These are phyloP conservation scores for Delitschia confertaspora DNA, from an alignment of 495 filamentous ascomycete genomes.

Conservation along the genomic window DNA sequence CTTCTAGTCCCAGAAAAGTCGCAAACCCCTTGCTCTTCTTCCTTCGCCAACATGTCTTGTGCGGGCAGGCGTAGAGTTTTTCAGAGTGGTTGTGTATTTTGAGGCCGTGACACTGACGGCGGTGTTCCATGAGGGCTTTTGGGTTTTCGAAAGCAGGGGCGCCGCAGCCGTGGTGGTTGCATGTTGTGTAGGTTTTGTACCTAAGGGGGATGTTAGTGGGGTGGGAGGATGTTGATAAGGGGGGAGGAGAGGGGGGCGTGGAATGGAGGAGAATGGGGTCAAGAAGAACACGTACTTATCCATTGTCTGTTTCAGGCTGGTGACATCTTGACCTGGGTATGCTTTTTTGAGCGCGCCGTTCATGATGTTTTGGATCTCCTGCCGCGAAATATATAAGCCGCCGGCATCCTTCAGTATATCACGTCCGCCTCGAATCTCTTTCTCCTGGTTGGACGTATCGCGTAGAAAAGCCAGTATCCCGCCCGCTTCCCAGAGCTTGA, in stretches of 20 bases:
- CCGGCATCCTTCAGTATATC: conserved; percentile 19
- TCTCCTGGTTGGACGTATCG: conserved; percentile 1
- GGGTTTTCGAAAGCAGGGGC: conserved; percentile 15
- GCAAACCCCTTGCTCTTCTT: conserved; percentile 22
- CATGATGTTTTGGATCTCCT: conserved; percentile 23
- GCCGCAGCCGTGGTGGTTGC: conserved; percentile 17
- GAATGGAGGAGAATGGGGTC: too few species aligned
- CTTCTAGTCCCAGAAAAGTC: conserved; percentile 15
- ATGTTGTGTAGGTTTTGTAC: conserved; percentile 23
- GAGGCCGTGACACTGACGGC: conserved; percentile 8
- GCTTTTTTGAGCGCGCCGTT: conserved; percentile 22
- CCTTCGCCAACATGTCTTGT: conserved; percentile 14
- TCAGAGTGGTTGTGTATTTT: conserved; percentile 18
- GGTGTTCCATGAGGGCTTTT: conserved; percentile 16
- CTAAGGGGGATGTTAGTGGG: too few species aligned
- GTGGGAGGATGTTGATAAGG: too few species aligned
- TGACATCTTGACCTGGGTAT: conserved; percentile 16
- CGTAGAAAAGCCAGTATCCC: conserved; percentile 20
- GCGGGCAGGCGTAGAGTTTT: conserved; percentile 15
- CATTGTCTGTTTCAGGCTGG: conserved; percentile 18
- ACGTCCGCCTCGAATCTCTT: background rate
- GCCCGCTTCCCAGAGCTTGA: conserved; percentile 23
- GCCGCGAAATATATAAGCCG: conserved; percentile 12
- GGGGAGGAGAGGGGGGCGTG: too few species aligned
- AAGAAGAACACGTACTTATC: too few species aligned